Base-by-base conservation (phyloP, 1,284 basidiomycete species). In the Cryptococcus sp. region DNA sequence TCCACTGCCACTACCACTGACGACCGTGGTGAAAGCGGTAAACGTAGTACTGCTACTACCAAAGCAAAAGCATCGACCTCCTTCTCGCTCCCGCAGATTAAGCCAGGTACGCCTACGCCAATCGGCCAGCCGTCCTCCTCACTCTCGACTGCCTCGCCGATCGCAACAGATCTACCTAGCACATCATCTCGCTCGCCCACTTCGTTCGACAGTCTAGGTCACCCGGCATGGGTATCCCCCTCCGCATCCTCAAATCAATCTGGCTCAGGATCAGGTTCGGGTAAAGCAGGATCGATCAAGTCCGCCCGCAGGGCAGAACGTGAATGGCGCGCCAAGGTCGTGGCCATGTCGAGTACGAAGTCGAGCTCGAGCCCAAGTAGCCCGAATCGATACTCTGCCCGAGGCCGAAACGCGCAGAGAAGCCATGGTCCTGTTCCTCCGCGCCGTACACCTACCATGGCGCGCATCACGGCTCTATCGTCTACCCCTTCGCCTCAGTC, bases 301-400 rank as follows among this genome's bases (percentile, higher is more conserved):
- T 65, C 68, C 8, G 51, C 63, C 15, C 54, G 57, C 20, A 46
- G 60, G 35, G 68, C 67, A 8, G 71, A 73, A 47, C 54, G 64
- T 16, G 71, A 73, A 55, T 73, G 71, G 71, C 63, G 69, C 50
- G 70, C 70, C 27, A 68, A 65, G 48, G 61, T 73, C 13, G 68
- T 66, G 1, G 67, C 68, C 1, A 42, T 73, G 8, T 57, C 68
- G 5, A 47, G 49, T 30, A 47, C 17, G 19, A 8, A n/a, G 19
- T 19, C 42, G 3, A 53, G 30, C 13, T 51, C 51, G n/a, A 46
- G 42, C 25, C 25, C 8, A 39, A 40, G 41, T 16, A 17, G 16
- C 19, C 42, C 19, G 19, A 17, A 1, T 22, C 47, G 27, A 13
- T 27, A 39, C 20, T 35, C 30, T 19, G 25, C 15, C 41, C 46